These are phyloP conservation scores for Didymella keratinophila DNA, from an alignment of 2,329 filamentous ascomycete genomes.

Conservation along the genomic window DNA sequence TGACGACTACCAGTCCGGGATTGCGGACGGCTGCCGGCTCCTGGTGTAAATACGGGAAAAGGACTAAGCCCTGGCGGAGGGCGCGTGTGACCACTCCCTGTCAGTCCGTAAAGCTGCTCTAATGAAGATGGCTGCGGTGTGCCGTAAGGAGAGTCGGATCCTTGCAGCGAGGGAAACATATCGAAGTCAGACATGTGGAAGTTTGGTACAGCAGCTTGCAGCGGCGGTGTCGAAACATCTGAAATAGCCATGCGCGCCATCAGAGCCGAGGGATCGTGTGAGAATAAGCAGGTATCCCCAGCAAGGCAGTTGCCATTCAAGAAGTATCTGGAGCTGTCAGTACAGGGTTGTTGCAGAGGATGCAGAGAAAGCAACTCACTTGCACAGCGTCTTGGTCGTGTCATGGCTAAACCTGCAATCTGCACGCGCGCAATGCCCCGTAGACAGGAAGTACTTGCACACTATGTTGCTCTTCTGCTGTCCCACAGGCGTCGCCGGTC, in stretches of 20 bases:
- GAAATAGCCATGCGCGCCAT: slow-evolving; percentile 82
- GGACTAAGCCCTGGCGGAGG: slow-evolving; percentile 76
- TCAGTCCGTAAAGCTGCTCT: slow-evolving; percentile 53
- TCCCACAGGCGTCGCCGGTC: slow-evolving; percentile 78
- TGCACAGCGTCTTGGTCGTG: slow-evolving; percentile 94
- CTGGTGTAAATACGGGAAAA: slow-evolving; percentile 65
- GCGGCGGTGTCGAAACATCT: slow-evolving; percentile 70
- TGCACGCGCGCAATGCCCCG: slow-evolving; percentile 91
- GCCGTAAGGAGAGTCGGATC: slow-evolving; percentile 54
- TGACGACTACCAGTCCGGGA: slow-evolving; percentile 88
- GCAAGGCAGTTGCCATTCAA: slow-evolving; percentile 94
- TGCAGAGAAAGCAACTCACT: slow-evolving; percentile 67
- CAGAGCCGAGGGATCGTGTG: slow-evolving; percentile 88
- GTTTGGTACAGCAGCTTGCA: slow-evolving; percentile 67
- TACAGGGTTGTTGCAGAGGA: slow-evolving; percentile 23
- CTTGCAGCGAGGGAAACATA: slow-evolving; percentile 79
- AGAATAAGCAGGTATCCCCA: slow-evolving; percentile 94
- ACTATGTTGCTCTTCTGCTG: slow-evolving; percentile 86
- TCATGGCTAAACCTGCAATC: slow-evolving; percentile 98
- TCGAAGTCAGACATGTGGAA: slow-evolving; percentile 85
- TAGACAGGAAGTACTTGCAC: slow-evolving; percentile 96
- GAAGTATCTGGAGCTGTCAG: slow-evolving; percentile 74
- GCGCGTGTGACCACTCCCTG: slow-evolving; percentile 52
- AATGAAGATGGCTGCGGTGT: slow-evolving; percentile 49
- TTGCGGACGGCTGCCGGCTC: slow-evolving; percentile 68